Evolutionary conservation across 2,329 filamentous ascomycete species (phyloP), one percentile per base, ranked within the genome.

Genomic region (Trichophyton simii): DNA sequence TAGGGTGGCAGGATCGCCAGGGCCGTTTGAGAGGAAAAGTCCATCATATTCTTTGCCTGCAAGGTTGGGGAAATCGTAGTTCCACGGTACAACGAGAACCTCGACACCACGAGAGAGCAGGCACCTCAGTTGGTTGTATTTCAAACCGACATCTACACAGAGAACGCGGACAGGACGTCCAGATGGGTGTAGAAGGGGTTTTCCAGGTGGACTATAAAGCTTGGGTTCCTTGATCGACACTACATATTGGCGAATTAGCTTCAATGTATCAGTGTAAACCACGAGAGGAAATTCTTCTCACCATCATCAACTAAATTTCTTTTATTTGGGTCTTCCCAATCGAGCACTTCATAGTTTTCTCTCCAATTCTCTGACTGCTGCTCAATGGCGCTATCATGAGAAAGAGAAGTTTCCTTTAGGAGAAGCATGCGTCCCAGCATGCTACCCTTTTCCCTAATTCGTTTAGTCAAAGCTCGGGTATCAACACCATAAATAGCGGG

Each of bases 121-220:
- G 78, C 94, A 99, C 67, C 94, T 84, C 68, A 99, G 82, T 78
- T 99, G 94, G 78, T 97, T 99, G 79, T 89, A 96, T 78, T 99
- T 99, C 80, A 97, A 86, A 73, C 94, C 94, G 68, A 99, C 92
- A 78, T 99, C 94, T 68, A 99, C 83, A 73, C 91, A 96, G 58
- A 97, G 80, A 64, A 99, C 86, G 72, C 91, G 89, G 63, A 97
- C 82, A 58, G 87, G 82, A 68, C 91, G 88, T 64, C 92, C 94
- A 61, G 90, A 95, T 46, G 91, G 88, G 76, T 96, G 91, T 76
- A 89, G 87, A 69, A 95, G 82, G 65, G 87, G 85, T 15, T 60
- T 52, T 15, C 55, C 71, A 8, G 84, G 83, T 60, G 91, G 91
- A 68, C 85, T 85, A 78, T 92, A 97, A 62, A 96, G 81, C 73